Conservation (phyloP, 78 protist species). For the Emiliania huxleyi region DNA sequence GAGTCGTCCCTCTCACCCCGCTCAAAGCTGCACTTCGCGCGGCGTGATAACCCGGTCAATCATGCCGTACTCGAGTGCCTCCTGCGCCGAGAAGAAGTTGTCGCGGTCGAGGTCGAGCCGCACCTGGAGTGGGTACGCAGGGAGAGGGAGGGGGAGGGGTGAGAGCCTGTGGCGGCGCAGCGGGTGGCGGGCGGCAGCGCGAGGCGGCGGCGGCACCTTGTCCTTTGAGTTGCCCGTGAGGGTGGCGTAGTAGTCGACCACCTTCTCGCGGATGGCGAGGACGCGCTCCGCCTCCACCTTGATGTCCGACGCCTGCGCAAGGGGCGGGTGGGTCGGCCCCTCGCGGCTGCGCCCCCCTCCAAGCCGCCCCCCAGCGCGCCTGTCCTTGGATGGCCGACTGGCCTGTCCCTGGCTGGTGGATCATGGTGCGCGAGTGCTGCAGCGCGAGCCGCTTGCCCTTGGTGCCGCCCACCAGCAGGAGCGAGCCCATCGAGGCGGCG, state of each 20-base stretch:
- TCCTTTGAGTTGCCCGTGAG: constrained; percentile 19
- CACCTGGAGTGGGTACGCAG: not conserved
- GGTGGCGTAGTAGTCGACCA: not conserved
- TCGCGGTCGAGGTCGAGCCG: constrained; percentile 34
- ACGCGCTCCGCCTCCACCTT: not conserved
- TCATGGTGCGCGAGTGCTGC: constrained; percentile 11
- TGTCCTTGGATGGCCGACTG: not conserved
- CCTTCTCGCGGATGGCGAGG: not conserved
- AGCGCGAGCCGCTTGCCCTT: constrained; percentile 16
- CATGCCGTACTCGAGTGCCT: constrained; percentile 39
- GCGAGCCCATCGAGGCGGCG: constrained; percentile 44
- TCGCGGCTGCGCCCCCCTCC: too few species aligned
- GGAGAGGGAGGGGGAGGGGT: not conserved
- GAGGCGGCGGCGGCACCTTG: not conserved
- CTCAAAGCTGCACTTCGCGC: too few species aligned
- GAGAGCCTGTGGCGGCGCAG: not conserved
- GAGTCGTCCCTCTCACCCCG: too few species aligned
- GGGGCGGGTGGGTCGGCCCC: too few species aligned
- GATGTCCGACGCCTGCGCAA: not conserved
- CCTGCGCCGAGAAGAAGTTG: constrained; percentile 31
- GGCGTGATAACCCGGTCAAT: constrained; percentile 34
- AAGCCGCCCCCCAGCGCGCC: too few species aligned
- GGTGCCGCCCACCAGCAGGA: constrained; percentile 7
- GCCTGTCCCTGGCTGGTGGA: constrained; percentile 32
- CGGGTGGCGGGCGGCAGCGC: too few species aligned